Conservation (phyloP, 140 eudicot species). For the Ambrosia hybrid region DNA sequence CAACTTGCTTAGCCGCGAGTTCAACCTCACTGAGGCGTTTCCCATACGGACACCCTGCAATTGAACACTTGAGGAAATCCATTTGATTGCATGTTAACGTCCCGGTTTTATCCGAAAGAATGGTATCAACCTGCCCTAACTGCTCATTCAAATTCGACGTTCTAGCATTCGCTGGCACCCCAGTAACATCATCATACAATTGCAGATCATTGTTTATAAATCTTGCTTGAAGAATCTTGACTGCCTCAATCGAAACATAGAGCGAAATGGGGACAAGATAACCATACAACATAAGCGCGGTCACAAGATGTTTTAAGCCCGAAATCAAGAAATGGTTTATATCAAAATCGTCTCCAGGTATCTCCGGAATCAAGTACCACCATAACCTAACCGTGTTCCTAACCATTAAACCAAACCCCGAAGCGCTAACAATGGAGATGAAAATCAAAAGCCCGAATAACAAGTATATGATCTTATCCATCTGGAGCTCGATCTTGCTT, state of each 20-base stretch:
- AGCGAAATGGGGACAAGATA: constrained; percentile 64
- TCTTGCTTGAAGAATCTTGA: constrained; percentile 57
- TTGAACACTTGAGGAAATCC: constrained; percentile 69
- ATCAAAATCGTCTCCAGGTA: constrained; percentile 35
- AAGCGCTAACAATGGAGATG: constrained; percentile 44
- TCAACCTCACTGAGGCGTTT: constrained; percentile 59
- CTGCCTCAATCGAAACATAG: constrained; percentile 67
- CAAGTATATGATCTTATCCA: constrained; percentile 58
- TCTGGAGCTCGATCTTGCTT: constrained; percentile 55
- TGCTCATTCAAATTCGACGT: constrained; percentile 71
- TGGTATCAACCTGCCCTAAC: constrained; percentile 69
- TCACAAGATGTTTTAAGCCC: constrained; percentile 44
- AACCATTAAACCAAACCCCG: constrained; percentile 38
- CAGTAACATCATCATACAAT: constrained; percentile 59
- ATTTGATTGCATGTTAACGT: constrained; percentile 67
- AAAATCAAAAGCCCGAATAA: constrained; percentile 42
- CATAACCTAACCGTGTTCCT: constrained; percentile 24
- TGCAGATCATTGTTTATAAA: constrained; percentile 49
- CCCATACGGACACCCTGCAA: constrained; percentile 63
- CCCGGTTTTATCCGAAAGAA: constrained; percentile 72
- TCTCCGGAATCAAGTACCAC: constrained; percentile 50
- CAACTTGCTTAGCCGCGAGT: constrained; percentile 49
- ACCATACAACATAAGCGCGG: constrained; percentile 57
- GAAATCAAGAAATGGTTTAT: constrained; percentile 28
- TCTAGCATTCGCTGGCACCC: constrained; percentile 54